These are phyloP conservation scores for Phytophthora colocasiae DNA, from an alignment of 352 stramenopile species.

Conservation along the genomic window DNA sequence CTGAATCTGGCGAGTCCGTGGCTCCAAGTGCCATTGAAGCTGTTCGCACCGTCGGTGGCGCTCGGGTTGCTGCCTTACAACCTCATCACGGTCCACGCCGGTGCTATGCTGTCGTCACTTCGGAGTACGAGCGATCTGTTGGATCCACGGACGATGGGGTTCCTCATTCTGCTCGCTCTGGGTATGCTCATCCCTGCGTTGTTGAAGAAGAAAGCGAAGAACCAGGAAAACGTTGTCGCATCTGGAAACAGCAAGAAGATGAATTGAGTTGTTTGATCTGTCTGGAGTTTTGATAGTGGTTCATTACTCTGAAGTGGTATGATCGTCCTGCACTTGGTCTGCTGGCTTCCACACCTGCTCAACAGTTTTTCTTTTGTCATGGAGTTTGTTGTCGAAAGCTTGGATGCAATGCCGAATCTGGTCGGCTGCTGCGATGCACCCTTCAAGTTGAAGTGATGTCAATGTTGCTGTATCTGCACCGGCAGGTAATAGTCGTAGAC, in stretches of 20 bases:
- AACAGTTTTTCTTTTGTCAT: background rate
- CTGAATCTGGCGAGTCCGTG: slow-evolving; percentile 85
- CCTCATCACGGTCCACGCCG: slow-evolving; percentile 82
- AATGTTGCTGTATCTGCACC: slow-evolving; percentile 9
- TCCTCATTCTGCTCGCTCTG: slow-evolving; percentile 61
- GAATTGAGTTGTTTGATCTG: slow-evolving; percentile 11
- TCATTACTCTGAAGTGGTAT: slow-evolving; percentile 7
- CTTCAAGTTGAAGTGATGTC: slow-evolving; percentile 17
- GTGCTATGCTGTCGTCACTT: slow-evolving; percentile 79
- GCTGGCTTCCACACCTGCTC: background rate
- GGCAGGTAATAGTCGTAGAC: slow-evolving; percentile 21
- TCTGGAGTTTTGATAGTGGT: no score
- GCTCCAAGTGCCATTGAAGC: slow-evolving; percentile 68
- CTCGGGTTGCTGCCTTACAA: slow-evolving; percentile 86
- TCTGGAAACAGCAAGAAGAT: slow-evolving; percentile 30
- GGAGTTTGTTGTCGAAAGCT: slow-evolving; percentile 19
- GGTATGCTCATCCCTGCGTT: slow-evolving; percentile 76
- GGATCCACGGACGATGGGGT: slow-evolving; percentile 61
- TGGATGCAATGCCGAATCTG: slow-evolving; percentile 38
- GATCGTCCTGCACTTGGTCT: background rate
- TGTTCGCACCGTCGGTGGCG: slow-evolving; percentile 73
- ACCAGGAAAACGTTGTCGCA: slow-evolving; percentile 1
- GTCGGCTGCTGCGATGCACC: slow-evolving; percentile 34
- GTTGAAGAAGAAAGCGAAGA: slow-evolving; percentile 51
- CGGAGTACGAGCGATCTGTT: slow-evolving; percentile 71